These are phyloP conservation scores for Geotrichum phurueaensis DNA, from an alignment of 1,139 yeast genomes.

Conservation along the genomic window DNA sequence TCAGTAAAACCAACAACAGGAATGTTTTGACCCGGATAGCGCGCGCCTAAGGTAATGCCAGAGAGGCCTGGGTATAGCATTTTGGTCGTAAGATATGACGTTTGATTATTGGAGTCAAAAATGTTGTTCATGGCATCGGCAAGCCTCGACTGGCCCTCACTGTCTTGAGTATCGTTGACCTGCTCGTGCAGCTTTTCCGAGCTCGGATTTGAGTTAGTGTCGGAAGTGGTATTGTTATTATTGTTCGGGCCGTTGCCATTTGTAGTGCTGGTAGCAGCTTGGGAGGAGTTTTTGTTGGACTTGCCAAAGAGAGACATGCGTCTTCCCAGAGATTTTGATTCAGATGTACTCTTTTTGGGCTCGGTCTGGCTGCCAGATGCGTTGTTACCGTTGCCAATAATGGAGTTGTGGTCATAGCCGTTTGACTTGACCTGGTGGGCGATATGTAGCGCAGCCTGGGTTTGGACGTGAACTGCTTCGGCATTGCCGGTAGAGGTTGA, in stretches of 20 bases:
- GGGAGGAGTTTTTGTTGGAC: neutral
- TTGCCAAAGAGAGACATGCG: conserved; percentile 25
- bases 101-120: conserved; percentile 9
- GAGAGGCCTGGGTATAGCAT: conserved; percentile 28
- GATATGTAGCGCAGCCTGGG: neutral
- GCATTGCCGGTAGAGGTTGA: conserved; percentile 22
- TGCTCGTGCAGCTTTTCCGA: conserved; percentile 6
- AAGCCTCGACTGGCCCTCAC: conserved; percentile 1
- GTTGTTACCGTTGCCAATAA: neutral
- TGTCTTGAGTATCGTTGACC: conserved; percentile 3
- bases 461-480: conserved; percentile 11
- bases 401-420: conserved; percentile 2
- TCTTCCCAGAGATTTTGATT: conserved; percentile 17
- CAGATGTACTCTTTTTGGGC: neutral
- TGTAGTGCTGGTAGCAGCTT: neutral
- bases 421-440: neutral
- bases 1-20: conserved; percentile 46
- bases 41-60: conserved; percentile 31
- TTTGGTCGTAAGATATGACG: conserved; percentile 2
- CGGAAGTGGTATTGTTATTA: neutral
- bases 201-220: neutral
- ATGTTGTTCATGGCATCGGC: conserved; percentile 6
- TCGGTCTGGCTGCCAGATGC: neutral
- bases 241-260: neutral
- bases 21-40: conserved; percentile 36